Conservation (phyloP, 2,329 filamentous ascomycete genomes). For the Cladosporium phlei region DNA sequence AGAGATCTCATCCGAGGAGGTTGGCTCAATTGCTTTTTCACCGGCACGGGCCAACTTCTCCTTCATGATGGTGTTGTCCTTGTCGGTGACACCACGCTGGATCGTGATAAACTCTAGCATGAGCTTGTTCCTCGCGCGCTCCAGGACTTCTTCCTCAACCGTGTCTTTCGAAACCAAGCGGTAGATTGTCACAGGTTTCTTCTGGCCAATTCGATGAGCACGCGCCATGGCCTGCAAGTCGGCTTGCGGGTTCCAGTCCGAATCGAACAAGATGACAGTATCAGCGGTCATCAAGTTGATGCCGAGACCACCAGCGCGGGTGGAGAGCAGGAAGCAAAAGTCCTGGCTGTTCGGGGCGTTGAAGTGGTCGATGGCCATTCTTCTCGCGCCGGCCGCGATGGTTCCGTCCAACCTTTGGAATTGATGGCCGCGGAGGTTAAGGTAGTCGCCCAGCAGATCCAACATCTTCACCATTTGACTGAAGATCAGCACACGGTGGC, state of each 20-base stretch:
- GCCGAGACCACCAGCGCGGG: conserved; percentile 90
- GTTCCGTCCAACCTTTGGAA: conserved; percentile 95
- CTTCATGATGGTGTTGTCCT: conserved; percentile 66
- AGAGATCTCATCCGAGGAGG: conserved; percentile 89
- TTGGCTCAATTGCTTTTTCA: conserved; percentile 64
- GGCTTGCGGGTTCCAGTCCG: conserved; percentile 97
- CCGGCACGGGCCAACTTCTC: conserved; percentile 67
- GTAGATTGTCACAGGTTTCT: conserved; percentile 92
- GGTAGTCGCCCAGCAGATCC: conserved; percentile 90
- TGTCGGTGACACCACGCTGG: conserved; percentile 92
- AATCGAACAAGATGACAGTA: conserved; percentile 96
- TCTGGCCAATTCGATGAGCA: conserved; percentile 95
- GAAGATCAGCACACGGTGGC: conserved; percentile 94
- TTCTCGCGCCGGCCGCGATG: conserved; percentile 79
- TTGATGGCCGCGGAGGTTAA: conserved; percentile 86
- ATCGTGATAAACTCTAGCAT: conserved; percentile 97
- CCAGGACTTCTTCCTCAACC: conserved; percentile 94
- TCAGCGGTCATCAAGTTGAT: conserved; percentile 99
- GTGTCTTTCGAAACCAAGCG: conserved; percentile 96
- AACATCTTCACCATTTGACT: conserved; percentile 99
- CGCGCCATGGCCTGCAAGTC: conserved; percentile 98
- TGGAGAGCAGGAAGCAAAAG: conserved; percentile 94
- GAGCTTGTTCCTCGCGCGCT: conserved; percentile 93
- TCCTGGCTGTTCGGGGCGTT: conserved; percentile 95
- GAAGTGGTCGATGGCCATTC: conserved; percentile 96